Evolutionary conservation across 306 rosid species (phyloP).

Genomic region (Cucumis cinereus): DNA sequence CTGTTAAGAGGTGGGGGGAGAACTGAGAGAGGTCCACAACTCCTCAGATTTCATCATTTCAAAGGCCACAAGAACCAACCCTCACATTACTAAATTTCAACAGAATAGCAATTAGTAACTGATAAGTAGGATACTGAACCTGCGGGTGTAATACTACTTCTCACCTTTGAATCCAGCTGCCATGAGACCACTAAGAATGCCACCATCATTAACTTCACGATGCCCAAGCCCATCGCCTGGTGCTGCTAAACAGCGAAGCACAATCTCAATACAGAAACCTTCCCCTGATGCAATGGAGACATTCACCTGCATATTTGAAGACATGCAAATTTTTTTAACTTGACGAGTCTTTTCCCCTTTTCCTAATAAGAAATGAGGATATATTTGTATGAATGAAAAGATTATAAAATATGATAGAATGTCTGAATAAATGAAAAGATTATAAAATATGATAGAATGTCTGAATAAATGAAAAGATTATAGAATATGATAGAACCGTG

Average conservation of each 20-base stretch:
- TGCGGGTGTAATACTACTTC: conserved; percentile 8
- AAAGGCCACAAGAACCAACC: background rate
- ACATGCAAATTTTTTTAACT: background rate
- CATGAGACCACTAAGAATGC: conserved; percentile 60
- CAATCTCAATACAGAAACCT: conserved; percentile 66
- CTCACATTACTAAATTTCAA: background rate
- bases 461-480: background rate
- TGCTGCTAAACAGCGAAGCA: conserved; percentile 76
- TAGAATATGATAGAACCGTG: background rate
- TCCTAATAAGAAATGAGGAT: background rate
- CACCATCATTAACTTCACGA: conserved; percentile 54
- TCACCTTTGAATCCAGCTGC: conserved; percentile 96
- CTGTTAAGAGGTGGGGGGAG: background rate
- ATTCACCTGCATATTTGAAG: conserved; percentile 38
- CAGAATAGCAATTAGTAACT: background rate
- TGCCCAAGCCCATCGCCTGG: conserved; percentile 76
- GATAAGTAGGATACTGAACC: background rate
- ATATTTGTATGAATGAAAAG: background rate
- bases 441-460: background rate
- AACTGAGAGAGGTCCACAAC: background rate
- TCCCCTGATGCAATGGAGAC: conserved; percentile 62
- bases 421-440: background rate
- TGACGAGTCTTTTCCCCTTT: background rate
- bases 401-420: background rate
- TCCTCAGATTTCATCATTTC: background rate